Evolutionary conservation across 2,329 filamentous ascomycete species (phyloP), one percentile per base, ranked within the genome.

Genomic region (Exophiala lecanii-corni): DNA sequence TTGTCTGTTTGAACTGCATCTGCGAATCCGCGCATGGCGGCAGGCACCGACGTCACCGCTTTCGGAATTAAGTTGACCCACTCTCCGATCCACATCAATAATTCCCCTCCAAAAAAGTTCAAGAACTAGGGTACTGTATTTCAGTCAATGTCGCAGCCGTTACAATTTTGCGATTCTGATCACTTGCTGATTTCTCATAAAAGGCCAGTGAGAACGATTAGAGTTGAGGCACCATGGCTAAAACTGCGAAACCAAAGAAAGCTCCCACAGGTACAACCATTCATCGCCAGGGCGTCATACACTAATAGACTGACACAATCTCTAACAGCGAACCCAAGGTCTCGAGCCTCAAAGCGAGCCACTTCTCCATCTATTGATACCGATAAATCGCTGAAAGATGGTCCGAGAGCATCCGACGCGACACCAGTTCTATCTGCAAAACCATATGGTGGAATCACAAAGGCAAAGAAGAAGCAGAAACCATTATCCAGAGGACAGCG

Each of bases 321-420:
- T 16, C 4, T 16, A n/a, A 31, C 48, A 79, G 75, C 68, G 45
- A 65, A 70, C 36, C 74, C 75, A 12, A 75, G 75, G 57, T 80
- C 78, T 37, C 76, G 78, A 43, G 76, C 78, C 42, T 75, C 76
- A 26, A 72, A 76, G 51, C 71, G 78, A 54, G 76, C 70, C 49
- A 68, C 65, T 40, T 77, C 75, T 4, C 78, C 77, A 15, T 72
- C 73, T 40, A 61, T 75, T 50, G 61, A 75, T 49, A 57, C 73
- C 36, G 71, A 76, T 59, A 74, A 73, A 56, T 72, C 71, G 32
- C 56, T 75, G 38, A 67, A 58, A 43, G 59, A 65, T 32, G 56
- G 61, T 54, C 67, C 69, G 33, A 61, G 70, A 9, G 49, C 51
- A 2, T 47, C 63, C 59, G 12, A 65, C 64, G 41, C 48, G 13